A percentile compares a stretch with the other conserved stretches of the same genome.
Conservation (phyloP, 2,329 filamentous ascomycete species). For the Neonectria neomacrospora region DNA sequence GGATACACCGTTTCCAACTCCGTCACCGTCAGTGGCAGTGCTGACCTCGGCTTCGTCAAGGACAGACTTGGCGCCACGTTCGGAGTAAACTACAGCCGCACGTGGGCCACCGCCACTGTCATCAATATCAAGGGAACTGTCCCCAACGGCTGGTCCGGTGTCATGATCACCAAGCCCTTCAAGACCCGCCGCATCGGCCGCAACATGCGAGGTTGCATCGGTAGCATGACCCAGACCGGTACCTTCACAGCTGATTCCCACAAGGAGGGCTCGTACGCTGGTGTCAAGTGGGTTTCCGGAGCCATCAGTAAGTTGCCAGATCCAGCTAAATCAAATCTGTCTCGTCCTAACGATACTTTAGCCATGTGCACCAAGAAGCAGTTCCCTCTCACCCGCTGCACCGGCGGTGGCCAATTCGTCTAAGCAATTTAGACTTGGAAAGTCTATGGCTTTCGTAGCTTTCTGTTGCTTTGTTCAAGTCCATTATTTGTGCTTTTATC, state of each 20-base stretch:
- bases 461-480: too few species aligned
- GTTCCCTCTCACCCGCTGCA: conserved; percentile 25
- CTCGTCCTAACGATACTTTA: neutral
- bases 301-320: conserved; percentile 15
- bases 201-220: conserved; percentile 24
- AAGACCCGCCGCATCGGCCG: conserved; percentile 27
- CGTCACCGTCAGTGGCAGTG: conserved; percentile 20
- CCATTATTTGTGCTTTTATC: neutral
- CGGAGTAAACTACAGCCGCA: conserved; percentile 23
- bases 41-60: conserved; percentile 17
- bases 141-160: conserved; percentile 19
- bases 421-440: neutral
- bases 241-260: conserved; percentile 26
- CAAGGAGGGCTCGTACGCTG: conserved; percentile 23
- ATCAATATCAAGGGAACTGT: conserved; percentile 25
- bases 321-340: neutral
- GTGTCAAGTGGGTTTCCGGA: conserved; percentile 26
- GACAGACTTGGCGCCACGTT: conserved; percentile 15
- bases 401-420: conserved; percentile 21
- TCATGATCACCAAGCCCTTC: conserved; percentile 28
- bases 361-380: conserved; percentile 26
- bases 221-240: conserved; percentile 16
- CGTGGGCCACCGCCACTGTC: conserved; percentile 23
- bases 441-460: neutral
- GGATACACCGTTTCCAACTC: conserved; percentile 27